Percentiles rank a stretch among this genome's conserved stretches.
These are phyloP conservation scores for Globisporangium viniferum DNA, from an alignment of 352 stramenopile genomes.

Conservation along the genomic window DNA sequence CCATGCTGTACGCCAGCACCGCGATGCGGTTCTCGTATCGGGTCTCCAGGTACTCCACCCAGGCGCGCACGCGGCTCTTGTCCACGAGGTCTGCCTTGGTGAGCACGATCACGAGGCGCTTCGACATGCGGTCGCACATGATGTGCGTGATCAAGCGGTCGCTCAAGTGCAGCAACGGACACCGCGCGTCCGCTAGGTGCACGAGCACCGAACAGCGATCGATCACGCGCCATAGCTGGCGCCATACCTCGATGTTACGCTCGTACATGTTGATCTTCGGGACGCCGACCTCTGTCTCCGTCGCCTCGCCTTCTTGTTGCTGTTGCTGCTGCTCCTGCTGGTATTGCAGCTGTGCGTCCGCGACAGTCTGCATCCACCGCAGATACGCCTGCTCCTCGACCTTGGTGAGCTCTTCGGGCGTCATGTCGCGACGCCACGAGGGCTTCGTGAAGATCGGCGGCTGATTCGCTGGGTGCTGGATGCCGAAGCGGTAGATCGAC, in stretches of 20 bases:
- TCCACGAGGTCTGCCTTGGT: conserved; percentile 98
- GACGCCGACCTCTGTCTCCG: background rate
- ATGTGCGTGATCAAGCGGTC: conserved; percentile 62
- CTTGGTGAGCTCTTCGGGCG: conserved; percentile 50
- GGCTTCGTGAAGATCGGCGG: conserved; percentile 64
- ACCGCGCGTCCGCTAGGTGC: conserved; percentile 69
- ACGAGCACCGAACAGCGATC: conserved; percentile 78
- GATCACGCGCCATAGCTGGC: conserved; percentile 78
- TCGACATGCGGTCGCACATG: conserved; percentile 45
- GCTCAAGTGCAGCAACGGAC: conserved; percentile 68
- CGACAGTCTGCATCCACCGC: conserved; percentile 53
- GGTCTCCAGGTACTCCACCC: conserved; percentile 88
- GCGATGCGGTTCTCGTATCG: conserved; percentile 87
- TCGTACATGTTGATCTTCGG: conserved; percentile 68
- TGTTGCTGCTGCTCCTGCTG: conserved; percentile 3
- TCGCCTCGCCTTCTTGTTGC: background rate
- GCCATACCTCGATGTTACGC: conserved; percentile 80
- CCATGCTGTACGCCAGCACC: conserved; percentile 65
- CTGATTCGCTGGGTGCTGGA: conserved; percentile 57
- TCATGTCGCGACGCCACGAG: conserved; percentile 63
- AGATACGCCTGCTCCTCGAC: conserved; percentile 56
- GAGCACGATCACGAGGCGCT: conserved; percentile 96
- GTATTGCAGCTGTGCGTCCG: conserved; percentile 31
- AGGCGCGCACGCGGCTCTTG: conserved; percentile 81
- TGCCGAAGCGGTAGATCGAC: conserved; percentile 64